Conservation (phyloP, 352 stramenopile species). For the Globisporangium camurandrum region DNA sequence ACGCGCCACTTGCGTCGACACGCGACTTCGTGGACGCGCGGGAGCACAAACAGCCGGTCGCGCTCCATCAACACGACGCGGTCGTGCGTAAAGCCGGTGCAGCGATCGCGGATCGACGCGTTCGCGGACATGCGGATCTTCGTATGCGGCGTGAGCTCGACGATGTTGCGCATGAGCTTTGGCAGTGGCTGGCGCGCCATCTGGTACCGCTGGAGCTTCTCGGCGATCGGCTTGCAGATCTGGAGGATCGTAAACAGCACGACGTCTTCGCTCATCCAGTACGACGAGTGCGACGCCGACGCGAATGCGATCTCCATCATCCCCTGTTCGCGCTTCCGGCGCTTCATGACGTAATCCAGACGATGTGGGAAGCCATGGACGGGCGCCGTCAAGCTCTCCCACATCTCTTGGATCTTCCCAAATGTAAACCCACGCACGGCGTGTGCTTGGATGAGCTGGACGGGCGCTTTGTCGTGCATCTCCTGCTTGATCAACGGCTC, state of each 20-base stretch:
- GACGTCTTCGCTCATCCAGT: slow-evolving; percentile 86
- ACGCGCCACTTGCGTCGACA: slow-evolving; percentile 68
- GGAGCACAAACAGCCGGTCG: slow-evolving; percentile 62
- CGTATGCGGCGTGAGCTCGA: slow-evolving; percentile 70
- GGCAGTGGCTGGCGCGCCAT: slow-evolving; percentile 63
- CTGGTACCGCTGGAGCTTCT: slow-evolving; percentile 78
- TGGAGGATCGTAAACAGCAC: slow-evolving; percentile 85
- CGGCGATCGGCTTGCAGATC: slow-evolving; percentile 75
- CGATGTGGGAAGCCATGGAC: slow-evolving; percentile 70
- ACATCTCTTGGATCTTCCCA: slow-evolving; percentile 71
- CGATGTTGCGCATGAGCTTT: slow-evolving; percentile 66
- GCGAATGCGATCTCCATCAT: slow-evolving; percentile 86
- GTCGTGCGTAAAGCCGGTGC: slow-evolving; percentile 69
- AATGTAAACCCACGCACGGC: slow-evolving; percentile 57
- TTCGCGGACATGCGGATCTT: slow-evolving; percentile 60
- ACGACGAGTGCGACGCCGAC: slow-evolving; percentile 77
- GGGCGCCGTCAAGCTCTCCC: slow-evolving; percentile 57
- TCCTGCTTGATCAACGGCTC: slow-evolving; percentile 86
- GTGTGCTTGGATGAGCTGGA: slow-evolving; percentile 74
- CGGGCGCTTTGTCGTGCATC: slow-evolving; percentile 81
- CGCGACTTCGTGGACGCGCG: slow-evolving; percentile 49
- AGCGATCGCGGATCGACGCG: slow-evolving; percentile 68
- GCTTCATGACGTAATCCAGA: slow-evolving; percentile 76
- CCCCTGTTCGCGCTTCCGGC: slow-evolving; percentile 67
- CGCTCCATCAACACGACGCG: slow-evolving; percentile 67